Conservation (phyloP, 176 grass and related monocot genomes). For the Oryza brachyantha region DNA sequence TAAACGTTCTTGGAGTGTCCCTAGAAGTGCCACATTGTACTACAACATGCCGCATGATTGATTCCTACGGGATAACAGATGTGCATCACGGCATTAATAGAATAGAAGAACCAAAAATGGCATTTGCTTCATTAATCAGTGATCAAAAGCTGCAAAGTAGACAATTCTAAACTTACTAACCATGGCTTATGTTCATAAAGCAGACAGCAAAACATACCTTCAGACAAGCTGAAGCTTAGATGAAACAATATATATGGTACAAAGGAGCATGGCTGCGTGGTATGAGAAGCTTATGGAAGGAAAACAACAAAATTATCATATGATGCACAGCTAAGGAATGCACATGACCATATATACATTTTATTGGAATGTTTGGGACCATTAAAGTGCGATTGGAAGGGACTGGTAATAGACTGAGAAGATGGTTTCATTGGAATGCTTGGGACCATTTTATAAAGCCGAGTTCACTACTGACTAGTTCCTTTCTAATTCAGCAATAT, state of each 20-base stretch:
- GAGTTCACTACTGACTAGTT: neutral
- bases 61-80: conserved; percentile 34
- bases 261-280: neutral
- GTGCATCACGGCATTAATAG: neutral
- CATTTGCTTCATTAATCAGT: neutral
- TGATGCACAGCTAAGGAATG: neutral
- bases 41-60: neutral
- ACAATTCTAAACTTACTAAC: neutral
- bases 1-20: neutral
- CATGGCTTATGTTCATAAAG: neutral
- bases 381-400: neutral
- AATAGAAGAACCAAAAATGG: neutral
- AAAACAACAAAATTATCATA: neutral
- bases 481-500: neutral
- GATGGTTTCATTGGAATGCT: neutral
- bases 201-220: neutral
- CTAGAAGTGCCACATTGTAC: conserved; percentile 19
- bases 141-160: neutral
- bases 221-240: neutral
- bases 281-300: neutral
- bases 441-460: neutral
- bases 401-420: neutral
- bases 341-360: neutral
- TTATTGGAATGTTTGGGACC: too few species aligned
- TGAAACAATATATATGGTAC: neutral